phyloP scores from a whole-genome alignment of 169 alveolate genomes.

The Eimeria sp. region DNA sequence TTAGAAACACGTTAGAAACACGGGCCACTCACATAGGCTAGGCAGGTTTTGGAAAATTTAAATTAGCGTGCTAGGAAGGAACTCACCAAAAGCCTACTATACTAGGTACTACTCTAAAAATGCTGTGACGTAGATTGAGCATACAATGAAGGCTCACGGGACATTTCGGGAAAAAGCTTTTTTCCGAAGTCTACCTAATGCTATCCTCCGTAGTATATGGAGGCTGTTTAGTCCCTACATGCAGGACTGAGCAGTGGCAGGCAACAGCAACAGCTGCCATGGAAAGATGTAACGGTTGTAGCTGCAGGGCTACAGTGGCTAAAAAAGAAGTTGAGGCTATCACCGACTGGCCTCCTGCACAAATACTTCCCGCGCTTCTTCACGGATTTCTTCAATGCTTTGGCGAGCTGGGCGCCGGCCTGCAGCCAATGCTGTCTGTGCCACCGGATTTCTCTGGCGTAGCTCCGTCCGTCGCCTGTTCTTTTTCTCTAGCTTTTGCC shows the following conservation, averaged over 20 bases:
- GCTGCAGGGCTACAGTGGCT: neutral
- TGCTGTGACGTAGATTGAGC: too few relatives aligned
- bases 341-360: conserved; percentile 16
- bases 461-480: neutral
- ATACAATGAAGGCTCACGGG: too few relatives aligned
- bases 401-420: neutral
- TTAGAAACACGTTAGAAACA: neutral
- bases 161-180: neutral
- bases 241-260: neutral
- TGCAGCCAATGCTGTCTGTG: neutral
- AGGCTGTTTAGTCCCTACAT: neutral
- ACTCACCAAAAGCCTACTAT: too few relatives aligned
- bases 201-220: neutral
- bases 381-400: neutral
- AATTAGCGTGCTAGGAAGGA: neutral
- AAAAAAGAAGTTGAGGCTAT: neutral
- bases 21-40: neutral
- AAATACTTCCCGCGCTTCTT: neutral
- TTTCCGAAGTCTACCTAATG: neutral
- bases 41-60: neutral
- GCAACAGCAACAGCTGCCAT: neutral
- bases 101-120: too few relatives aligned
- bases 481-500: neutral
- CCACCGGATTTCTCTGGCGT: neutral
- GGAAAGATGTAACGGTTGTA: neutral